These are phyloP conservation scores for Mortierella claussenii DNA, from an alignment of 192 early-diverging fungal genomes.

Conservation along the genomic window DNA sequence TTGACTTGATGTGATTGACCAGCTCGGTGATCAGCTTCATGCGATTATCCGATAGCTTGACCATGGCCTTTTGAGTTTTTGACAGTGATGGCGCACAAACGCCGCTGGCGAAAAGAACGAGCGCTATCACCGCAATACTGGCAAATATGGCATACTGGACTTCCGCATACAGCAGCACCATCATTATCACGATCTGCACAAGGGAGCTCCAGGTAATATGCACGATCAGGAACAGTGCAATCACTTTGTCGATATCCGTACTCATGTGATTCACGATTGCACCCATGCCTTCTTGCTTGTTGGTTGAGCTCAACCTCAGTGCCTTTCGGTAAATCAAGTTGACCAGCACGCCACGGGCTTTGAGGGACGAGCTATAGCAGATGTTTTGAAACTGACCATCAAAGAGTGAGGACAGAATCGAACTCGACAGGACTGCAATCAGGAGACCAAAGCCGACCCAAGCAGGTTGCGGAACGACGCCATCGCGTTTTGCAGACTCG, in stretches of 20 bases:
- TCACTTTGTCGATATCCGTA: constrained; percentile 54
- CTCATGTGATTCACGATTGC: constrained; percentile 72
- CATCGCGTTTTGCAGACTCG: not conserved
- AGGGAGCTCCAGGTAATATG: constrained; percentile 39
- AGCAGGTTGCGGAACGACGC: not conserved
- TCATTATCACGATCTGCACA: constrained; percentile 28
- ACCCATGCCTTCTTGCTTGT: constrained; percentile 68
- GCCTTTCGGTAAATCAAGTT: constrained; percentile 69
- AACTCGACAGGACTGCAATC: constrained; percentile 22
- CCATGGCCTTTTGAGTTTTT: constrained; percentile 2
- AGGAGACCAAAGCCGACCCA: constrained; percentile 35
- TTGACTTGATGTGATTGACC: constrained; percentile 69
- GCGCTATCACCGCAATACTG: constrained; percentile 29
- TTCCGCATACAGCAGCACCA: constrained; percentile 29
- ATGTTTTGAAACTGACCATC: constrained; percentile 41
- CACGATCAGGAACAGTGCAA: constrained; percentile 13
- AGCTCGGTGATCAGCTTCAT: constrained; percentile 78
- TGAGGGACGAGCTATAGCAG: constrained; percentile 50
- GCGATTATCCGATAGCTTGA: constrained; percentile 60
- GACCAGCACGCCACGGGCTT: constrained; percentile 60
- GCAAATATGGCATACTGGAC: constrained; percentile 47
- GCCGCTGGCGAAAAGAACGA: not conserved
- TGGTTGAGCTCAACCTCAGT: constrained; percentile 60
- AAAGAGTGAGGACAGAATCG: constrained; percentile 20
- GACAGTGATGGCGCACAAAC: constrained; percentile 1